Conservation (phyloP, 768 basidiomycete species). For the Artomyces pyxidatus region DNA sequence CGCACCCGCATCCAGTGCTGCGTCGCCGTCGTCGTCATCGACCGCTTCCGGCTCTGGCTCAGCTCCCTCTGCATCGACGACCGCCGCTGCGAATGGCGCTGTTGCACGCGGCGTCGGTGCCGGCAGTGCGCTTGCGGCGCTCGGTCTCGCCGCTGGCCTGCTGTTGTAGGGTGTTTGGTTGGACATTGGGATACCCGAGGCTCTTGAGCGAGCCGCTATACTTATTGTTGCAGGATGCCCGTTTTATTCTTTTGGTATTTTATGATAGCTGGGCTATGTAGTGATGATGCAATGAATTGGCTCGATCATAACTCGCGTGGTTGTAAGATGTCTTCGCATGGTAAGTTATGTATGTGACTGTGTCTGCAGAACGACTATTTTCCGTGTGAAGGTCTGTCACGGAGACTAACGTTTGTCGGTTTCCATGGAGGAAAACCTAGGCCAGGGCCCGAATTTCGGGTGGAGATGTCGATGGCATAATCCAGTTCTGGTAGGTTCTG, state of each 20-base stretch:
- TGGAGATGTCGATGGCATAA: no score
- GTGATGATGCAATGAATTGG: conserved; percentile 8
- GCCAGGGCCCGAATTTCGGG: no score
- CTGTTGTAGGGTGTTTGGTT: conserved; percentile 5
- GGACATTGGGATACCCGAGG: background rate
- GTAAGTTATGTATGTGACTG: no score
- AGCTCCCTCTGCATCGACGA: background rate
- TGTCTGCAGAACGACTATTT: no score
- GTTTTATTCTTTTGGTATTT: background rate
- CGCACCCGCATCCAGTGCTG: background rate
- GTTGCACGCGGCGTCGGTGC: background rate
- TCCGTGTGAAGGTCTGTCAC: no score
- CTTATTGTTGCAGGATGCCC: background rate
- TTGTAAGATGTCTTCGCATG: no score
- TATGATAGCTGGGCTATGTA: conserved; percentile 17
- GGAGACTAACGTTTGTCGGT: no score
- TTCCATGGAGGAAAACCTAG: no score
- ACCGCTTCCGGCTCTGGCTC: background rate
- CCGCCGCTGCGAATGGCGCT: conserved; percentile 4
- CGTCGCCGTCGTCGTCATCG: background rate
- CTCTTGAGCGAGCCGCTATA: background rate
- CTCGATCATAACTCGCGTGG: background rate
- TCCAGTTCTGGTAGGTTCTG: no score
- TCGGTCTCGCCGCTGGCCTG: conserved; percentile 13
- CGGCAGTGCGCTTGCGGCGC: conserved; percentile 7